Base-by-base conservation (phyloP, 352 stramenopile genomes). In the Pythium phragmiticola region DNA sequence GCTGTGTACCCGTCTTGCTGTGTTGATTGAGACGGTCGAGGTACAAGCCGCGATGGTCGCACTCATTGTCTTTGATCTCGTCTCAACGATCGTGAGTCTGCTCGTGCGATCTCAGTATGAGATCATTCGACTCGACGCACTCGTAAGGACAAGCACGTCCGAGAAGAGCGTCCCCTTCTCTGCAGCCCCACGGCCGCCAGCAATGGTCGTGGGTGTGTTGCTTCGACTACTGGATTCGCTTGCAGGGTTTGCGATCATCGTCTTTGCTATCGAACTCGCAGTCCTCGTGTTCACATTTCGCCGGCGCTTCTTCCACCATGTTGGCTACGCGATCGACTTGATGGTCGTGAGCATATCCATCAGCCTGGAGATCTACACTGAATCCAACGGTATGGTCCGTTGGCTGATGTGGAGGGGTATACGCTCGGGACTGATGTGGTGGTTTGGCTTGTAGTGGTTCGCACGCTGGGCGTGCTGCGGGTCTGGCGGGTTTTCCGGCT, bases 401-500 rank as follows among this genome's bases (percentile, higher is more conserved):
- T 47, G 4, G 4, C 19, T n/a, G 11, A 34, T 11, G 11, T 16
- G 17, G 33, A 34, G 6, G 19, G 14, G 2, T 52, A 23, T 2
- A 50, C 3, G 34, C 26, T 43, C 19, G 13, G 47, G 4, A 12
- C 23, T 42, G 14, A 16, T 13, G 0, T 45, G 4, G 36, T n/a
- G 33, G 8, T 43, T 16, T 47, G 12, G 14, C 30, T n/a, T 43
- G 21, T 57, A 92, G 81, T 39, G 13, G 36, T 74, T 19, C 72
- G 81, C 12, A 50, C 89, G 26, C 50, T 90, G 2, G 81, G 81
- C 0, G 34, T 88, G 4, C 41, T 92, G 30, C 77, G 83, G 0
- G 34, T 88, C 0, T 92, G 83, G 83, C 70, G 83, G 16, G 72
- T 85, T 7, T 69, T 89, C 54, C 79, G 83, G 1, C 62, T 92